Conservation (phyloP, 1,139 yeast genomes). For the Suhomyces choctaworum region DNA sequence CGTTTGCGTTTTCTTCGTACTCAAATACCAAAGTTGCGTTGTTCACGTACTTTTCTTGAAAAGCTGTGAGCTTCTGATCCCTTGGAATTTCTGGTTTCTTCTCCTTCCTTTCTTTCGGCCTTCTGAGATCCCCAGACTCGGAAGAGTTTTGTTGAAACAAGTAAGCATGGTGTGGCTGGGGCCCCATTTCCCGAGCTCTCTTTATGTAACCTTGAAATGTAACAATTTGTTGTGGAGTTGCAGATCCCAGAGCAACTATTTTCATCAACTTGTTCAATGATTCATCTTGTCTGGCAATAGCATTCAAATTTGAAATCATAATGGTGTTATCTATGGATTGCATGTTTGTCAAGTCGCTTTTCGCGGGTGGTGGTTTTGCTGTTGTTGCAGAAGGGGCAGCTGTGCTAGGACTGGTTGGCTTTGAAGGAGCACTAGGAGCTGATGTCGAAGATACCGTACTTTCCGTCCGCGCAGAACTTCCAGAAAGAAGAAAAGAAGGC, state of each 20-base stretch:
- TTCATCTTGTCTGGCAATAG: slow-evolving; percentile 74
- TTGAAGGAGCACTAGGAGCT: slow-evolving; percentile 1
- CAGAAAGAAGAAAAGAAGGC: slow-evolving; percentile 9
- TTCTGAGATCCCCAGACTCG: slow-evolving; percentile 20
- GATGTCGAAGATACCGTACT: neutral
- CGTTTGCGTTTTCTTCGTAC: slow-evolving; percentile 75
- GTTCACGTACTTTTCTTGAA: slow-evolving; percentile 67
- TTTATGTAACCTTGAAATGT: slow-evolving; percentile 79
- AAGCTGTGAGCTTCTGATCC: slow-evolving; percentile 64
- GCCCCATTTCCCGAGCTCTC: slow-evolving; percentile 77
- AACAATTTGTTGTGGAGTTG: slow-evolving; percentile 66
- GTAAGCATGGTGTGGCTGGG: slow-evolving; percentile 46
- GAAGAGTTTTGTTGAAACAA: slow-evolving; percentile 23
- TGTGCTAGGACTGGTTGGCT: neutral
- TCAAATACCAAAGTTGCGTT: slow-evolving; percentile 82
- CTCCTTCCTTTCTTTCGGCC: slow-evolving; percentile 26
- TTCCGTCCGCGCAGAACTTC: slow-evolving; percentile 7
- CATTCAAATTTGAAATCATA: slow-evolving; percentile 79
- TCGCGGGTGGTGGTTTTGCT: slow-evolving; percentile 16
- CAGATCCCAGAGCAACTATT: slow-evolving; percentile 78
- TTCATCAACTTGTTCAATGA: slow-evolving; percentile 72
- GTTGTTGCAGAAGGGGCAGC: slow-evolving; percentile 5
- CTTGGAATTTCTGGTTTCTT: slow-evolving; percentile 30
- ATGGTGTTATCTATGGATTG: slow-evolving; percentile 66
- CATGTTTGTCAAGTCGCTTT: slow-evolving; percentile 41